Evolutionary conservation across 441 rosid genomes (phyloP), one percentile per base, ranked within the genome.

Genomic region (Aleurites moluccanus): DNA sequence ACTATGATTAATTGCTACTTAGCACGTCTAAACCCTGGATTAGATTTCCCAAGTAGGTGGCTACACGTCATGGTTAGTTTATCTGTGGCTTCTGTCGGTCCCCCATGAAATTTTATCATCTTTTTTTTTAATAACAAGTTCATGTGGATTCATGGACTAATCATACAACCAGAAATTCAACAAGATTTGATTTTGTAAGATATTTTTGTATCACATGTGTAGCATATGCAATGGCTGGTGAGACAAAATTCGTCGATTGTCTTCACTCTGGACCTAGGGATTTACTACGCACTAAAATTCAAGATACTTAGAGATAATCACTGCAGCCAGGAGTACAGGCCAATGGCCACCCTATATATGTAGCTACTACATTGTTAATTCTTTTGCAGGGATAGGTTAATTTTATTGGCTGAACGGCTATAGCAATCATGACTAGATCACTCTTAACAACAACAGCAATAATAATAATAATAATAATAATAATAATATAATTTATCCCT

Each of bases 41-140:
- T 53, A 25, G 56, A 49, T 74, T 59, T 70, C 23, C 72, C 28
- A 75, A 73, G 73, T 78, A 64, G 78, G 72, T 80, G 78, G 76
- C 44, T 33, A 18, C 10, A 68, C n/a, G 75, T 74, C 80, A 62
- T 67, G 72, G 87, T 81, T 84, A 78, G 88, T 83, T 89, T 79
- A 83, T 81, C 87, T 56, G 76, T 72, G 81, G 74, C 59, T 69
- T 80, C 64, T 78, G 83, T 86, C 74, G 84, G 87, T 74, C 83
- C 73, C 77, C 8, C 27, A 59, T 74, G 35, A 35, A 61, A 28
- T 33, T 4, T 20, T 55, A 2, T 55, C 21, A 0, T n/a, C n/a
- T n/a, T n/a, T 3, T 55, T 20, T 55, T 20, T 45, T 20, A 21
- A 49, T 13, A 1, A 42, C 60, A 20, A 55, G 21, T 52, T 59